Evolutionary conservation across 2,329 filamentous ascomycete species (phyloP), one percentile per base, ranked within the genome.

Genomic region (Xylaria sp.): DNA sequence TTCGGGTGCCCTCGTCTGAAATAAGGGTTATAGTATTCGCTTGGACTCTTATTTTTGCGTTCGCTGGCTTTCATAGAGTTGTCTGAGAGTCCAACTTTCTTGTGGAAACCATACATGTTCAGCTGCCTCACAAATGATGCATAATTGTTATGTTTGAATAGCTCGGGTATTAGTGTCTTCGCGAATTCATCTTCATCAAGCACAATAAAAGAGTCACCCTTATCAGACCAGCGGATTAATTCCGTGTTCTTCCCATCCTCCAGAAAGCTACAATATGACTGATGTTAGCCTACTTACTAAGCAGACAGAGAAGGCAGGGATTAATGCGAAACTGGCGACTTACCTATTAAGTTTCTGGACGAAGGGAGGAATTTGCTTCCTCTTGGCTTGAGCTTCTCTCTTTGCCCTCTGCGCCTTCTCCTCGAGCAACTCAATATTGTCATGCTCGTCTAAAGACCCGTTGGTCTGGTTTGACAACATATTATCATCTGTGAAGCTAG

Each of bases 71-170:
- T 92, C 92, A 99, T 97, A 0, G 94, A 97, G 78, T 97, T 97
- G 80, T 99, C 96, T 4, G 94, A 97, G 20, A 99, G 86, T 4
- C 93, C 93, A 4, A 96, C 93, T 48, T 93, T 91, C 85, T 99
- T 99, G 85, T 99, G 96, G 75, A 99, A 99, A 78, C 97, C 94
- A 80, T 97, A 97, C 79, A 97, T 97, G 84, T 97, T 97, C 66
- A 97, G 84, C 79, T 97, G 94, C 57, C 94, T 91, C 66, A 97
- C 94, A 78, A 97, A 97, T 81, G 94, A 97, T 36, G 94, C 94
- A 83, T 97, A 97, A 80, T 97, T 97, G 87, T 93, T 97, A 82
- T 98, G 96, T 81, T 99, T 99, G 85, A 99, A 99, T 77, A 98
- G 94, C 79, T 98, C 97, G 2, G 96, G 96, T 18, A 99, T 88